These are phyloP conservation scores for Rhipidocladum racemiflorum DNA, from an alignment of 176 grass and related monocot species.

Conservation along the genomic window DNA sequence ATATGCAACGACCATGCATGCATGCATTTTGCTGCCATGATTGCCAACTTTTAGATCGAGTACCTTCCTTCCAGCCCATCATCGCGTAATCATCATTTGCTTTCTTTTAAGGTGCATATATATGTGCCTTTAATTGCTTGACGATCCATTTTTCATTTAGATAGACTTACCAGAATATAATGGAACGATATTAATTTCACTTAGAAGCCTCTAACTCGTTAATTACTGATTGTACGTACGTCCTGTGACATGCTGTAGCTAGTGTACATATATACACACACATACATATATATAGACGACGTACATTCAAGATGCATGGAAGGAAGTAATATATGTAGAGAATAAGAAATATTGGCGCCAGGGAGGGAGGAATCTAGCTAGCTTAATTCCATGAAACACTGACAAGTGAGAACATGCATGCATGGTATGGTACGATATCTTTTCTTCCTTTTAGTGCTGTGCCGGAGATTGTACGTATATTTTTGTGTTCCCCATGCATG, in stretches of 20 bases:
- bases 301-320: background rate
- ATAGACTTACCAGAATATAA: background rate
- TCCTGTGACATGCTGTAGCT: no score
- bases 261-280: no score
- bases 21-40: slow-evolving; percentile 30
- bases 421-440: background rate
- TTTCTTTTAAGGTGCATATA: background rate
- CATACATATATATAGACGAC: background rate
- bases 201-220: no score
- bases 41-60: slow-evolving; percentile 45
- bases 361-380: background rate
- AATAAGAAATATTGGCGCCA: no score
- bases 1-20: no score
- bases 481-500: background rate
- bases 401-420: background rate
- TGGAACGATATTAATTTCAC: no score
- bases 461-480: background rate
- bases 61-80: slow-evolving; percentile 34
- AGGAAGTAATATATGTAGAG: background rate
- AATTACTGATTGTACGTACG: no score
- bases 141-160: background rate
- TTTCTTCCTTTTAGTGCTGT: background rate
- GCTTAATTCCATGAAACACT: background rate
- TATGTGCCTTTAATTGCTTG: no score
- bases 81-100: slow-evolving; percentile 43